These are phyloP conservation scores for Friedmanniomyces simplex DNA, from an alignment of 495 filamentous ascomycete genomes.

Conservation along the genomic window DNA sequence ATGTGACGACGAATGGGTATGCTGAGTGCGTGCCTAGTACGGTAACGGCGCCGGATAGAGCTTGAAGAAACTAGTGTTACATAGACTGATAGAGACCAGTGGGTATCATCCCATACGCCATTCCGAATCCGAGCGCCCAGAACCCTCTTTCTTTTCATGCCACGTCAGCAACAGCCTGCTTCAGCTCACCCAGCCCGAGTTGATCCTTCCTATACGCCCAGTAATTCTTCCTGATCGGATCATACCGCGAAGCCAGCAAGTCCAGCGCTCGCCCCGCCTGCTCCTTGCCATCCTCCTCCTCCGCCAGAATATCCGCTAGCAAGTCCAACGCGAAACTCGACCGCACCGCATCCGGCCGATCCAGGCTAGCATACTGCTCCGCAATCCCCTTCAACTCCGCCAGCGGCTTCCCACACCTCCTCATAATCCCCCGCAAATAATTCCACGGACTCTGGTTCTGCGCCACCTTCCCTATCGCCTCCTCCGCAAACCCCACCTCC, in stretches of 20 bases:
- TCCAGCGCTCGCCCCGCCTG: constrained; percentile 55
- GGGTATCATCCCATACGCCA: constrained; percentile 13
- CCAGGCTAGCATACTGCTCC: constrained; percentile 49
- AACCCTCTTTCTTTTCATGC: no score
- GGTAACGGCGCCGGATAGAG: constrained; percentile 12
- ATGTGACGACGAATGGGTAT: background rate
- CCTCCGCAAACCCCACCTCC: constrained; percentile 63
- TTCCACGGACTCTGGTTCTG: constrained; percentile 94
- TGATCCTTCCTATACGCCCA: constrained; percentile 67
- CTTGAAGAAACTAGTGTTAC: background rate
- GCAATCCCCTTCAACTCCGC: constrained; percentile 51
- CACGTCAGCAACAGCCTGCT: background rate
- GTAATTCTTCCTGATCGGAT: constrained; percentile 82
- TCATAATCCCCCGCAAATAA: constrained; percentile 69
- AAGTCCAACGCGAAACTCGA: constrained; percentile 80
- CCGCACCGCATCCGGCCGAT: constrained; percentile 32
- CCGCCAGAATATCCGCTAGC: constrained; percentile 68
- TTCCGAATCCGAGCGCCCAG: background rate
- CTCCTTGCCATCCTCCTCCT: constrained; percentile 45
- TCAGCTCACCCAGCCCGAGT: constrained; percentile 26
- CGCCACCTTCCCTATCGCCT: constrained; percentile 63
- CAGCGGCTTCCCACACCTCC: constrained; percentile 49
- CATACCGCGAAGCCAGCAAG: constrained; percentile 72
- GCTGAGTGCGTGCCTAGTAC: constrained; percentile 20
- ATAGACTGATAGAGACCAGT: background rate